A percentile compares a stretch with the other conserved stretches of the same genome.
These are phyloP conservation scores for Bipolaris zeicola DNA, from an alignment of 2,329 filamentous ascomycete genomes.

Conservation along the genomic window DNA sequence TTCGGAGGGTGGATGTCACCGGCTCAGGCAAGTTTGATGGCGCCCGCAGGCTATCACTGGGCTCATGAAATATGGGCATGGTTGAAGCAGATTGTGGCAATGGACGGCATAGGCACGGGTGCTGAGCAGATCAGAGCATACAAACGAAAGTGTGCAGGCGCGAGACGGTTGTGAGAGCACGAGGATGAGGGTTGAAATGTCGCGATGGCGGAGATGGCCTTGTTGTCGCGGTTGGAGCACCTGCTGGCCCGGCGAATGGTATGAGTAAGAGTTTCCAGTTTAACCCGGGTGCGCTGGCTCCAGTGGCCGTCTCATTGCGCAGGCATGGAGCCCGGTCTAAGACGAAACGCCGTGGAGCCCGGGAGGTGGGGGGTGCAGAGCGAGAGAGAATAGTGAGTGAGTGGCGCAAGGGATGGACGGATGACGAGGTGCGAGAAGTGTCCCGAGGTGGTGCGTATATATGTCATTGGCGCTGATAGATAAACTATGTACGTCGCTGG, in stretches of 20 bases:
- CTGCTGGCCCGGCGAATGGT: slow-evolving; percentile 37
- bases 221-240: slow-evolving; percentile 40
- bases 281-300: slow-evolving; percentile 43
- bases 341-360: slow-evolving; percentile 30
- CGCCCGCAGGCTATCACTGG: slow-evolving; percentile 34
- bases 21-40: slow-evolving; percentile 23
- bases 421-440: slow-evolving; percentile 38
- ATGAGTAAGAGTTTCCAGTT: slow-evolving; percentile 37
- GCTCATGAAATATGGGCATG: slow-evolving; percentile 51
- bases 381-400: not conserved
- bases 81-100: slow-evolving; percentile 22
- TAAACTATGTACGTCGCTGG: slow-evolving; percentile 16
- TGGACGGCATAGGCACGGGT: slow-evolving; percentile 34
- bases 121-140: slow-evolving; percentile 8
- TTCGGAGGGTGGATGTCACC: slow-evolving; percentile 21
- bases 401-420: slow-evolving; percentile 25
- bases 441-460: slow-evolving; percentile 21
- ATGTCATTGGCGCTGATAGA: slow-evolving; percentile 32
- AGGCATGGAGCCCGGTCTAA: slow-evolving; percentile 21
- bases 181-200: slow-evolving; percentile 24
- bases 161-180: slow-evolving; percentile 23
- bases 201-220: slow-evolving; percentile 31
- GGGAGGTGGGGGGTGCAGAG: slow-evolving; percentile 27
- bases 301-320: slow-evolving; percentile 32
- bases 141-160: slow-evolving; percentile 16